These are phyloP conservation scores for Arthromyces matolae DNA, from an alignment of 768 basidiomycete species.

Conservation along the genomic window DNA sequence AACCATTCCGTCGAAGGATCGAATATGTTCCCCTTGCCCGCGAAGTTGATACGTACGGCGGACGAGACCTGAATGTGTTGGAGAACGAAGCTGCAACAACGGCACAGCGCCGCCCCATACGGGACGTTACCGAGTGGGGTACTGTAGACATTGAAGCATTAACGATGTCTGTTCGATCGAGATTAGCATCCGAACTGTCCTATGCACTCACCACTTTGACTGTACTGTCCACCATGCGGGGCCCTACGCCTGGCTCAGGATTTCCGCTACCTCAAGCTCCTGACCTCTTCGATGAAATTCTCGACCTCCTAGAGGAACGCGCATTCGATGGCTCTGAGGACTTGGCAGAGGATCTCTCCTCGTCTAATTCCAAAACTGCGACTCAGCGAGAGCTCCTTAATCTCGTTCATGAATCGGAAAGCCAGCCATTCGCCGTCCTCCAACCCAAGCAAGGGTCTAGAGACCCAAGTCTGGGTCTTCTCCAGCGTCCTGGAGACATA, in stretches of 20 bases:
- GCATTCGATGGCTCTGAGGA: slow-evolving; percentile 58
- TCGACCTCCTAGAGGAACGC: slow-evolving; percentile 83
- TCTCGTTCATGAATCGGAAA: slow-evolving; percentile 53
- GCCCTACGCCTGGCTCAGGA: slow-evolving; percentile 56
- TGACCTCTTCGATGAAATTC: slow-evolving; percentile 80
- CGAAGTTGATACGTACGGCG: slow-evolving; percentile 73
- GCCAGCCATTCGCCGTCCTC: slow-evolving; percentile 57
- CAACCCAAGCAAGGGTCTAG: slow-evolving; percentile 45
- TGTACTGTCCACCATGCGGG: slow-evolving; percentile 75
- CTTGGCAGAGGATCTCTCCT: slow-evolving; percentile 20
- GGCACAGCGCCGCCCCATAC: slow-evolving; percentile 53
- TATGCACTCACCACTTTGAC: slow-evolving; percentile 88
- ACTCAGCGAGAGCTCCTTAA: slow-evolving; percentile 68
- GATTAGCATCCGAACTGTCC: slow-evolving; percentile 78
- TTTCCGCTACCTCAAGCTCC: slow-evolving; percentile 74
- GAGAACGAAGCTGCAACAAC: slow-evolving; percentile 55
- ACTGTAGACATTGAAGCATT: slow-evolving; percentile 88
- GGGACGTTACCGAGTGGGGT: slow-evolving; percentile 84
- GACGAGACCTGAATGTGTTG: slow-evolving; percentile 70
- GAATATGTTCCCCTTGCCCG: slow-evolving; percentile 83
- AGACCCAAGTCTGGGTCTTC: slow-evolving; percentile 49
- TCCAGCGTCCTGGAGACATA: slow-evolving; percentile 65
- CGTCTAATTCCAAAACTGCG: slow-evolving; percentile 37
- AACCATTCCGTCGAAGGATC: slow-evolving; percentile 72
- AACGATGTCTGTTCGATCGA: slow-evolving; percentile 87